Evolutionary conservation across 345 rosid species (phyloP).

Genomic region (Eucalyptus pumila): DNA sequence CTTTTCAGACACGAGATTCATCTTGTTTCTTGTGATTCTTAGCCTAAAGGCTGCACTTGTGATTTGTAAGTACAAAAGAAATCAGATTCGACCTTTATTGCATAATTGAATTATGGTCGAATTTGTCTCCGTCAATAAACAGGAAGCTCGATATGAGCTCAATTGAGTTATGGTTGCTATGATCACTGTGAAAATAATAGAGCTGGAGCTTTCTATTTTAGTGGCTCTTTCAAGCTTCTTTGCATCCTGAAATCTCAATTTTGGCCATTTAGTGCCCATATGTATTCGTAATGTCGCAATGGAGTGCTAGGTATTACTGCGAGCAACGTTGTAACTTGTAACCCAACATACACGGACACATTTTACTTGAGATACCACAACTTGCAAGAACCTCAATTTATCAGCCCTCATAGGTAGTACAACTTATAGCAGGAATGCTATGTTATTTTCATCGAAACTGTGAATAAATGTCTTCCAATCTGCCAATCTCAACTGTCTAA

Average conservation of each 20-base stretch:
- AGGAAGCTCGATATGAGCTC: not conserved
- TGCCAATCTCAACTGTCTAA: not conserved
- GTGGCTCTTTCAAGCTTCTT: not conserved
- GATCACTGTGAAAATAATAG: not conserved
- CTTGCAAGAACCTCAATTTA: not conserved
- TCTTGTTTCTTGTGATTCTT: not conserved
- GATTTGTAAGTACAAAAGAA: not conserved
- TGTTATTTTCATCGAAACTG: not conserved
- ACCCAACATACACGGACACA: not conserved
- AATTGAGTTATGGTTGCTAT: not conserved
- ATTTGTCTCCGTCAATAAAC: not conserved
- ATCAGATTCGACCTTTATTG: not conserved
- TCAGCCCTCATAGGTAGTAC: not conserved
- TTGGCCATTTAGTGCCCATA: not conserved
- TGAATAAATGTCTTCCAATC: not conserved
- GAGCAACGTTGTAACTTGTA: not conserved
- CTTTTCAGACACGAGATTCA: not conserved
- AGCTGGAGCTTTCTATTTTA: not conserved
- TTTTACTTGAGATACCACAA: not conserved
- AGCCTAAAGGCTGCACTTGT: accelerated
- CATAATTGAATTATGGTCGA: not conserved
- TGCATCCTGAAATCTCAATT: not conserved
- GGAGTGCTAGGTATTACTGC: not conserved
- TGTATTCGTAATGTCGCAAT: not conserved
- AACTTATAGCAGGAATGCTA: not conserved